phyloP scores from a whole-genome alignment of 2,329 filamentous ascomycete genomes.

The Alternaria alternata region DNA sequence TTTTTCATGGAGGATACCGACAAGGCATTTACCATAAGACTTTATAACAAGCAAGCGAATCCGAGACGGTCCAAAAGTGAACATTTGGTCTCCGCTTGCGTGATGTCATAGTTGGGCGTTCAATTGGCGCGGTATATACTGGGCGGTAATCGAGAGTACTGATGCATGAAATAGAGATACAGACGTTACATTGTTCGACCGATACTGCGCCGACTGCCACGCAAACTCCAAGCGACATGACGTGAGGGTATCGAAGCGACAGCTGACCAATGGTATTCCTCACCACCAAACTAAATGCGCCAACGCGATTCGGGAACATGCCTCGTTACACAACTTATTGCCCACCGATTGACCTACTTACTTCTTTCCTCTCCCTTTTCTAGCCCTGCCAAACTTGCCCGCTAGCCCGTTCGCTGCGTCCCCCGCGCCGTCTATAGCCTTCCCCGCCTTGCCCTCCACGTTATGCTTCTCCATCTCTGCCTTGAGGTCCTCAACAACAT shows the following conservation, averaged over 20 bases:
- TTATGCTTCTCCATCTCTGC: constrained; percentile 65
- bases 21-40: constrained; percentile 52
- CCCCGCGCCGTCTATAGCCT: constrained; percentile 46
- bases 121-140: constrained; percentile 29
- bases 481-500: constrained; percentile 63
- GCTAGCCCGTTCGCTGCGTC: constrained; percentile 42
- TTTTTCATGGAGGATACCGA: constrained; percentile 50
- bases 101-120: constrained; percentile 46
- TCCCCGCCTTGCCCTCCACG: constrained; percentile 54
- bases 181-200: constrained; percentile 29
- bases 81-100: constrained; percentile 40
- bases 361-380: constrained; percentile 40
- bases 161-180: constrained; percentile 42
- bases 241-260: constrained; percentile 16
- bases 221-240: constrained; percentile 9
- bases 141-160: constrained; percentile 37
- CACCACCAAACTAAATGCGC: constrained; percentile 6
- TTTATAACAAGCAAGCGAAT: constrained; percentile 53
- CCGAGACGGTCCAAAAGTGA: constrained; percentile 53
- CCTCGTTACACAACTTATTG: background rate
- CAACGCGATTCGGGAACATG: background rate
- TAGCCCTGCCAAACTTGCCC: constrained; percentile 35
- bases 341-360: constrained; percentile 8
- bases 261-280: constrained; percentile 6
- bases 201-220: constrained; percentile 20